These are phyloP conservation scores for Colletotrichum viniferum DNA, from an alignment of 2,329 filamentous ascomycete species.

Conservation along the genomic window DNA sequence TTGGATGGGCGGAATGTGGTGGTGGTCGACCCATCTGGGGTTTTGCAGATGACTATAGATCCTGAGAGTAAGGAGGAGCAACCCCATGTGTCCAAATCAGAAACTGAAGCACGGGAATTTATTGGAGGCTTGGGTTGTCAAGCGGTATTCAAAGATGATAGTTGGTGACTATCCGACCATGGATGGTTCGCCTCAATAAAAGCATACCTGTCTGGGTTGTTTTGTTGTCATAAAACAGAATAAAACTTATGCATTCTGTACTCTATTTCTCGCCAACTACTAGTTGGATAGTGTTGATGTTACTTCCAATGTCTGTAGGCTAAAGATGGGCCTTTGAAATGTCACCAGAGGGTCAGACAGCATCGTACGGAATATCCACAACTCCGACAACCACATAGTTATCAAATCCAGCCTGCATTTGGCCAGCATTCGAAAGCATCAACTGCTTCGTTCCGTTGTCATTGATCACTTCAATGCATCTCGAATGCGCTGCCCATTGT, in stretches of 20 bases:
- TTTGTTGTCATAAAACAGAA: neutral
- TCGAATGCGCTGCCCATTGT: neutral
- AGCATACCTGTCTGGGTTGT: neutral
- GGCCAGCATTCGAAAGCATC: neutral
- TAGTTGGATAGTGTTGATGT: neutral
- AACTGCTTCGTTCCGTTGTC: neutral
- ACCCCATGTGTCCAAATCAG: constrained; percentile 26
- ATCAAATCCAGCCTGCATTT: neutral
- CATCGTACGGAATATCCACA: neutral
- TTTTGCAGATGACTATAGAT: constrained; percentile 26
- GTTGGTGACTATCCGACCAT: constrained; percentile 9
- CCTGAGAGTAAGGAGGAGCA: constrained; percentile 7
- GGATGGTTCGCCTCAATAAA: neutral
- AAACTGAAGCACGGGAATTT: constrained; percentile 29
- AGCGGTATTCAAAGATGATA: constrained; percentile 27
- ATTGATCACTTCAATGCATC: neutral
- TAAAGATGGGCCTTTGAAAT: neutral
- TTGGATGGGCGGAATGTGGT: constrained; percentile 30
- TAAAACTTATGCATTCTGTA: neutral
- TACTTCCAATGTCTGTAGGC: neutral
- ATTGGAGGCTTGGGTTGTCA: constrained; percentile 34
- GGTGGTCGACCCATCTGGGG: constrained; percentile 31
- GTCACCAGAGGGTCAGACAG: neutral
- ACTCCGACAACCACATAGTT: neutral
- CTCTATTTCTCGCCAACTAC: neutral